Evolutionary conservation across 2,329 filamentous ascomycete genomes (phyloP).

Genomic region (Bimuria novae-zelandiae): DNA sequence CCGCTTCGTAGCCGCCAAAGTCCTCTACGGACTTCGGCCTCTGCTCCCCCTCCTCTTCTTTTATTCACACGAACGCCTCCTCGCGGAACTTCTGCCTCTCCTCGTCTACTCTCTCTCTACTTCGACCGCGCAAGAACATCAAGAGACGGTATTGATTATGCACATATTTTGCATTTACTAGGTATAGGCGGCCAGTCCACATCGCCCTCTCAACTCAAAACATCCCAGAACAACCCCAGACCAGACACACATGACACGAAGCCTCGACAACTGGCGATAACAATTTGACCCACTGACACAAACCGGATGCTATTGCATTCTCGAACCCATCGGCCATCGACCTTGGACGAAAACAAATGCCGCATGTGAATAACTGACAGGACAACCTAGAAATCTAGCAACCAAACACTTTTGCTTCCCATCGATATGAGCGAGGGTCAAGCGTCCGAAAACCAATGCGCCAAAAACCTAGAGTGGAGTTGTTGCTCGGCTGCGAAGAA

Average conservation of each 20-base stretch:
- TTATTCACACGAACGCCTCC: not conserved
- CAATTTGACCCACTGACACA: slow-evolving; percentile 16
- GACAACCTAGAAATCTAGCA: slow-evolving; percentile 40
- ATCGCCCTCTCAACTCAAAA: slow-evolving; percentile 4
- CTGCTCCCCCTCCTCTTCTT: not conserved
- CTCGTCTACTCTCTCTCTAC: too few relatives aligned
- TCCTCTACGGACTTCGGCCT: slow-evolving; percentile 2
- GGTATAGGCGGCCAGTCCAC: slow-evolving; percentile 5
- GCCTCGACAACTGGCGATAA: not conserved
- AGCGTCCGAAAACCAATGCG: slow-evolving; percentile 25
- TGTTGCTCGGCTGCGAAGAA: slow-evolving; percentile 30
- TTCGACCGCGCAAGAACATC: not conserved
- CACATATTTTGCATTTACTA: slow-evolving; percentile 26
- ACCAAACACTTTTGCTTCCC: slow-evolving; percentile 38
- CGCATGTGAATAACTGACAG: slow-evolving; percentile 27
- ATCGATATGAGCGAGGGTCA: slow-evolving; percentile 20
- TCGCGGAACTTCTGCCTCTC: too few relatives aligned
- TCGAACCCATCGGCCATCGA: slow-evolving; percentile 19
- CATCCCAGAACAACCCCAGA: slow-evolving; percentile 1
- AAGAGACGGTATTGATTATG: slow-evolving; percentile 20
- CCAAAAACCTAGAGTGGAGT: slow-evolving; percentile 34
- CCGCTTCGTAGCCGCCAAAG: slow-evolving; percentile 3
- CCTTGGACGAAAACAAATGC: slow-evolving; percentile 32
- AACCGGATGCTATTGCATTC: slow-evolving; percentile 23
- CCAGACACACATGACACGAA: not conserved